Conservation (phyloP, 192 early-diverging fungal species). For the Coemansia sp. region DNA sequence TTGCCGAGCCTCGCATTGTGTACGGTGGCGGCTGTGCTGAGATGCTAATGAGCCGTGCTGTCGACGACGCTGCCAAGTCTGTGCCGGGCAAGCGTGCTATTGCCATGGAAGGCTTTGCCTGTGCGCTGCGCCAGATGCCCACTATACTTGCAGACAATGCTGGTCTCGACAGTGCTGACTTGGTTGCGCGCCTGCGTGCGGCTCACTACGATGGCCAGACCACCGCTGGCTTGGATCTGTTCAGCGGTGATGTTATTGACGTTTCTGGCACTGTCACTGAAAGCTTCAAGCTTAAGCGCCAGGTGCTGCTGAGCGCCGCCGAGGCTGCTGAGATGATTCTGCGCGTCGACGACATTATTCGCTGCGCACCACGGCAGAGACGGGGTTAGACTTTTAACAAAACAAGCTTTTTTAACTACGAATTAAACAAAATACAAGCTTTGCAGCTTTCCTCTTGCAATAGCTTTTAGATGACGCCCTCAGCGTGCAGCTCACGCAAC, state of each 20-base stretch:
- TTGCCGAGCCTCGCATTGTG: conserved; percentile 90
- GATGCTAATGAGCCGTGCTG: conserved; percentile 96
- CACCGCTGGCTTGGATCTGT: conserved; percentile 86
- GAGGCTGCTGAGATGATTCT: conserved; percentile 98
- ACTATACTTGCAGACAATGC: conserved; percentile 97
- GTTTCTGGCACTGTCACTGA: conserved; percentile 89
- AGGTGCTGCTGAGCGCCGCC: conserved; percentile 87
- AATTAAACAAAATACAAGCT: background rate
- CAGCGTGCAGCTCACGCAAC: conserved; percentile 29
- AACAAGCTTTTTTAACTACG: background rate
- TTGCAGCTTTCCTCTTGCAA: background rate
- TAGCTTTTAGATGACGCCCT: conserved; percentile 11
- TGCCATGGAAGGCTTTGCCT: conserved; percentile 93
- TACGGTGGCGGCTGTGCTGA: conserved; percentile 96
- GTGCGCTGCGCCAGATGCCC: conserved; percentile 92
- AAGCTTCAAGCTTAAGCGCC: conserved; percentile 94
- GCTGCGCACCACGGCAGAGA: conserved; percentile 73
- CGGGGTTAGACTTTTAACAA: conserved; percentile 17
- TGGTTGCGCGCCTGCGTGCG: conserved; percentile 90
- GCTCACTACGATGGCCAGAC: conserved; percentile 84
- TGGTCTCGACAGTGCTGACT: conserved; percentile 91
- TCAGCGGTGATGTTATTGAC: conserved; percentile 74
- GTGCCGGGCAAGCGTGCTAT: conserved; percentile 95
- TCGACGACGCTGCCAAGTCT: conserved; percentile 87
- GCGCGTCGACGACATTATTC: conserved; percentile 97